phyloP scores from a whole-genome alignment of 1,284 basidiomycete genomes.

The Clitocybe nebularis region DNA sequence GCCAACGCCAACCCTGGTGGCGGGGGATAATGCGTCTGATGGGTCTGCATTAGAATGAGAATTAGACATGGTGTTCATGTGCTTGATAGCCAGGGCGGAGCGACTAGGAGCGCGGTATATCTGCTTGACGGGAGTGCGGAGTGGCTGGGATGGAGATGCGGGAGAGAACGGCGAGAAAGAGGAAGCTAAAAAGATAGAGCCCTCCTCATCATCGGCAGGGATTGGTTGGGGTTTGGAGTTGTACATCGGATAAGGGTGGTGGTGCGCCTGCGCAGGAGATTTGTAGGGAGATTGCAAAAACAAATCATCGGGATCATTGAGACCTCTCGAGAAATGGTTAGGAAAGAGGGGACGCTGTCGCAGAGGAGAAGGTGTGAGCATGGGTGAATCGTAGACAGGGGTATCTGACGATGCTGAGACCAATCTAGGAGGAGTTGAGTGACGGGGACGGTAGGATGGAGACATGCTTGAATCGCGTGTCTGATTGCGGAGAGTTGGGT shows the following conservation, averaged over 20 bases:
- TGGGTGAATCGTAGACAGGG: slow-evolving; percentile 43
- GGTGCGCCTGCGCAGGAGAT: slow-evolving; percentile 38
- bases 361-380: slow-evolving; percentile 62
- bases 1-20: slow-evolving; percentile 37
- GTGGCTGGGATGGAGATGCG: slow-evolving; percentile 39
- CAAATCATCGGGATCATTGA: slow-evolving; percentile 41
- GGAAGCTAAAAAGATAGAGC: slow-evolving; percentile 49
- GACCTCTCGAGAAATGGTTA: slow-evolving; percentile 19
- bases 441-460: slow-evolving; percentile 40
- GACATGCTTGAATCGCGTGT: slow-evolving; percentile 40
- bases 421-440: slow-evolving; percentile 31
- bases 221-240: slow-evolving; percentile 39
- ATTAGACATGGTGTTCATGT: slow-evolving; percentile 26
- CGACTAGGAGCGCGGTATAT: slow-evolving; percentile 27
- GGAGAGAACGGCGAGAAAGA: slow-evolving; percentile 36
- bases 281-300: slow-evolving; percentile 54
- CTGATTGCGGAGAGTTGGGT: slow-evolving; percentile 26
- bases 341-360: slow-evolving; percentile 38
- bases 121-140: slow-evolving; percentile 54
- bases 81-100: slow-evolving; percentile 24
- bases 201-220: slow-evolving; percentile 51
- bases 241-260: slow-evolving; percentile 25
- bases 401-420: slow-evolving; percentile 18
- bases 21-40: slow-evolving; percentile 20
- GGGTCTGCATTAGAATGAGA: slow-evolving; percentile 13